Conservation (phyloP, 1,284 basidiomycete genomes). For the Binderoboletus segoi region DNA sequence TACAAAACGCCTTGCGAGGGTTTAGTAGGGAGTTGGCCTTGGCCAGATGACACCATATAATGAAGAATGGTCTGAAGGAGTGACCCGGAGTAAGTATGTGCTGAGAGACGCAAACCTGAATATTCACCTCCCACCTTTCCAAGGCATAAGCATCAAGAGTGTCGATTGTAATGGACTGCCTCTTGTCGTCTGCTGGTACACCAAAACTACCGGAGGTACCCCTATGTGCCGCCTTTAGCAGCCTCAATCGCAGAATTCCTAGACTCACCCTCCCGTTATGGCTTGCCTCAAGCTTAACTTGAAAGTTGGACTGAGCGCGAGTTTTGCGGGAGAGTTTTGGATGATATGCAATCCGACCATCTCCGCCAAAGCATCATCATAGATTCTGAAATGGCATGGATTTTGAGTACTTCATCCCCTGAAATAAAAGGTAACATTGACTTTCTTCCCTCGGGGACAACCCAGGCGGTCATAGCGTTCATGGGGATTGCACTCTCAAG, state of each 20-base stretch:
- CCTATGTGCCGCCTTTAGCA: conserved; percentile 44
- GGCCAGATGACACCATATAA: conserved; percentile 97
- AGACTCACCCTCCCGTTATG: conserved; percentile 85
- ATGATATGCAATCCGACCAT: conserved; percentile 79
- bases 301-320: conserved; percentile 76
- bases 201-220: conserved; percentile 93
- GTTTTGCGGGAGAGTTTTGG: conserved; percentile 59
- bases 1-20: conserved; percentile 84
- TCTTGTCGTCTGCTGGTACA: conserved; percentile 72
- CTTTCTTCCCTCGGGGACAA: conserved; percentile 75
- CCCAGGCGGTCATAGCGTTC: conserved; percentile 82
- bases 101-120: background rate
- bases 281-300: conserved; percentile 83
- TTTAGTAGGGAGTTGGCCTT: conserved; percentile 62
- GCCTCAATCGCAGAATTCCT: conserved; percentile 5
- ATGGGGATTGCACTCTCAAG: conserved; percentile 75
- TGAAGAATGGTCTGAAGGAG: conserved; percentile 80
- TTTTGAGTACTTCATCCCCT: conserved; percentile 14
- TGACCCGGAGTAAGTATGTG: background rate
- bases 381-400: conserved; percentile 52
- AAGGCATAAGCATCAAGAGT: conserved; percentile 85
- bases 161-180: conserved; percentile 56
- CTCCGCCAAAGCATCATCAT: conserved; percentile 68
- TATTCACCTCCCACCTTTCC: conserved; percentile 89
- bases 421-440: conserved; percentile 38